Percentiles rank a stretch among this genome's conserved stretches.
phyloP scores from a whole-genome alignment of 1,139 yeast species.

The Yamadazyma sp. region DNA sequence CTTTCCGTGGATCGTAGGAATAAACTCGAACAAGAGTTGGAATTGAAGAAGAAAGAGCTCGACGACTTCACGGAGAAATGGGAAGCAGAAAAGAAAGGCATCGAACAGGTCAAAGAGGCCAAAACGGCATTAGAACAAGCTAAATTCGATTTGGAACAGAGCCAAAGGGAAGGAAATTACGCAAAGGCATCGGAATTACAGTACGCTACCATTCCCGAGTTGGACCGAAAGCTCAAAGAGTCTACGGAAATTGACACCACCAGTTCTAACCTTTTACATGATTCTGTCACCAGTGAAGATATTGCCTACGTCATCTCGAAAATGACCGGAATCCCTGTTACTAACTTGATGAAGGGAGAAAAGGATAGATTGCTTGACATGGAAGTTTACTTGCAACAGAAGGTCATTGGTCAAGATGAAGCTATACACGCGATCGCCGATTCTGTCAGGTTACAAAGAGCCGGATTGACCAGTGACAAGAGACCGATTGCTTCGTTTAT shows the following conservation, averaged over 20 bases:
- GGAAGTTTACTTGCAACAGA: conserved; percentile 74
- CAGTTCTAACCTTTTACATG: conserved; percentile 60
- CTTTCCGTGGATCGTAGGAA: conserved; percentile 72
- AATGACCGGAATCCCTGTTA: conserved; percentile 97
- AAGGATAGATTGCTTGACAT: conserved; percentile 84
- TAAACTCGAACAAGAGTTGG: conserved; percentile 65
- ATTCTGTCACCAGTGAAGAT: conserved; percentile 91
- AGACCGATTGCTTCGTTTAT: conserved; percentile 95
- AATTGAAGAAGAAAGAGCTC: conserved; percentile 62
- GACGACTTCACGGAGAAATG: conserved; percentile 74
- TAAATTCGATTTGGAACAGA: conserved; percentile 74
- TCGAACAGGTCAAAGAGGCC: conserved; percentile 74
- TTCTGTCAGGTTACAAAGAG: conserved; percentile 94
- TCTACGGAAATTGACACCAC: conserved; percentile 43
- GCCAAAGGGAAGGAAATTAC: conserved; percentile 82
- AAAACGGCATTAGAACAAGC: conserved; percentile 85
- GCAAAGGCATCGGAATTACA: conserved; percentile 87
- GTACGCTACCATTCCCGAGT: conserved; percentile 79
- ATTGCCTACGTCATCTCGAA: conserved; percentile 88
- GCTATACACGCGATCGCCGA: conserved; percentile 88
- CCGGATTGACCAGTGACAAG: conserved; percentile 90
- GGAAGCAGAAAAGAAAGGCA: conserved; percentile 77
- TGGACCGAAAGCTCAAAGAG: conserved; percentile 58
- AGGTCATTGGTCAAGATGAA: conserved; percentile 94
- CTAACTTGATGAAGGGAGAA: conserved; percentile 88